phyloP scores from a whole-genome alignment of 129 eudicot genomes.

The Erigeron canadensis region DNA sequence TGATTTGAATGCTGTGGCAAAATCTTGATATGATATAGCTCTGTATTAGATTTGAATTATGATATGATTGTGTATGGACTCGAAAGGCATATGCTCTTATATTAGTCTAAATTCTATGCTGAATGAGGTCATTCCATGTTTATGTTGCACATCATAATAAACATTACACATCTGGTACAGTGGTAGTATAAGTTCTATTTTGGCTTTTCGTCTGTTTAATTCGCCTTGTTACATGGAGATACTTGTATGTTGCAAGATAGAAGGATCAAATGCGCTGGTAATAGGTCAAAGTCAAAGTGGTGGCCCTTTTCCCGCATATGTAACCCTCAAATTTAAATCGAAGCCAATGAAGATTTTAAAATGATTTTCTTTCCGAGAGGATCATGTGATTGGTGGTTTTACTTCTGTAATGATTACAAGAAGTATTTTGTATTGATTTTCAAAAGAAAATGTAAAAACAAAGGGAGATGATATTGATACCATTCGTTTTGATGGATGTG shows the following conservation, averaged over 20 bases:
- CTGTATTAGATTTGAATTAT: slow-evolving; percentile 15
- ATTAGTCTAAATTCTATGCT: background rate
- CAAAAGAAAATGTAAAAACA: no score
- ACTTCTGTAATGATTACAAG: no score
- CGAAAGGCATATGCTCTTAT: background rate
- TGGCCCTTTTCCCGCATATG: no score
- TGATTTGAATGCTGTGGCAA: slow-evolving; percentile 9
- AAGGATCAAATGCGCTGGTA: background rate
- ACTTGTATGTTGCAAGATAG: background rate
- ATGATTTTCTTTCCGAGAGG: no score
- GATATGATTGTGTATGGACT: slow-evolving; percentile 10
- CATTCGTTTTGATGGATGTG: no score
- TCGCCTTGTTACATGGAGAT: background rate
- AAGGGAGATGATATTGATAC: no score
- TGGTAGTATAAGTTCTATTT: background rate
- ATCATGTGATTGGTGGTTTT: no score
- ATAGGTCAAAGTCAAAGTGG: background rate
- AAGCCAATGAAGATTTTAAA: no score
- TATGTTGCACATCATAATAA: background rate
- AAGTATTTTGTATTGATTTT: no score
- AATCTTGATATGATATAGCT: slow-evolving; percentile 17
- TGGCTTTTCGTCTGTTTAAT: background rate
- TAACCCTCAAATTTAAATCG: no score
- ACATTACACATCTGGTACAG: background rate
- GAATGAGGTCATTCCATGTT: background rate